Percentiles rank a stretch among this genome's conserved stretches.
These are phyloP conservation scores for Flaveria brownii DNA, from an alignment of 129 eudicot species.

Conservation along the genomic window DNA sequence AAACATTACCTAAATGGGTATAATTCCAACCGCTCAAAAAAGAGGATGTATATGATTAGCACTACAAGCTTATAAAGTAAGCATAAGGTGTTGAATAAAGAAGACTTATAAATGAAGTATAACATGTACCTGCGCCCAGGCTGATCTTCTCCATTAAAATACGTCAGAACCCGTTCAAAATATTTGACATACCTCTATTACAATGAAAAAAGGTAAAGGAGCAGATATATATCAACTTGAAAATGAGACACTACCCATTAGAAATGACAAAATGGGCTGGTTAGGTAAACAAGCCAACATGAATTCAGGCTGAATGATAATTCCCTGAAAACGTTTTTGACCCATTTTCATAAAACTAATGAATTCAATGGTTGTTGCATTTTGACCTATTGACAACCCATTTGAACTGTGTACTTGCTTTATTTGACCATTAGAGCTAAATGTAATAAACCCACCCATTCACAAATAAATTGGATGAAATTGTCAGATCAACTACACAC, in stretches of 20 bases:
- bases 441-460: background rate
- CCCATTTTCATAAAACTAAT: too few relatives aligned
- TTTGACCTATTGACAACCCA: background rate
- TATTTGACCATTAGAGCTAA: background rate
- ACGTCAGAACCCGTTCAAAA: conserved; percentile 75
- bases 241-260: background rate
- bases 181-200: conserved; percentile 88
- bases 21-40: background rate
- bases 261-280: conserved; percentile 11
- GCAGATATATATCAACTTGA: conserved; percentile 24
- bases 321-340: background rate
- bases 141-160: conserved; percentile 95
- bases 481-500: conserved; percentile 6
- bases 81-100: background rate
- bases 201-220: conserved; percentile 1
- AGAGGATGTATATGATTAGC: conserved; percentile 8
- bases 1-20: background rate
- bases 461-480: background rate
- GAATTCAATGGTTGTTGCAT: background rate
- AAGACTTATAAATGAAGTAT: background rate
- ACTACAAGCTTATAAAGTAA: conserved; percentile 5
- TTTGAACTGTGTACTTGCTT: background rate
- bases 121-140: conserved; percentile 89
- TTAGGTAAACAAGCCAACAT: background rate
- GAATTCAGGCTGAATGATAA: background rate